Conservation (phyloP, 352 stramenopile genomes). For the Phytopythium mirpurense region DNA sequence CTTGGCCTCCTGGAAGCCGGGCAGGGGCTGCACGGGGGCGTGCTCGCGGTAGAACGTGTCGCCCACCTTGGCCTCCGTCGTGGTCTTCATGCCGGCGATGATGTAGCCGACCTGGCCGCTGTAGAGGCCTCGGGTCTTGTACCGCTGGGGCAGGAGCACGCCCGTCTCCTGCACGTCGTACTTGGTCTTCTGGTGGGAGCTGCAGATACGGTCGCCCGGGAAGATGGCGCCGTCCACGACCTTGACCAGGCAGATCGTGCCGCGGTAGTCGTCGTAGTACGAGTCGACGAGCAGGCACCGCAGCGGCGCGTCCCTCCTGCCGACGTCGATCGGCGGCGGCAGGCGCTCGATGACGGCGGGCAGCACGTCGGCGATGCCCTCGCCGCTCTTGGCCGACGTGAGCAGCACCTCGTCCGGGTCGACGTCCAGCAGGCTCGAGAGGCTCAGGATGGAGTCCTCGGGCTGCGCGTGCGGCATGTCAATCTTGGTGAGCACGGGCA, state of each 20-base stretch:
- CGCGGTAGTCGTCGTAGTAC: conserved; percentile 95
- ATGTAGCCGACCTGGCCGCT: conserved; percentile 97
- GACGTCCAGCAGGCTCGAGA: conserved; percentile 79
- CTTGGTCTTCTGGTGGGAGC: conserved; percentile 70
- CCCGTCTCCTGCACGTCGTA: conserved; percentile 97
- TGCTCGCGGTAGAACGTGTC: conserved; percentile 81
- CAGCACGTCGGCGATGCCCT: conserved; percentile 85
- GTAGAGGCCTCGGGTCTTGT: conserved; percentile 75
- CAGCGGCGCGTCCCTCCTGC: conserved; percentile 44
- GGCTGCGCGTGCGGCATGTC: conserved; percentile 96
- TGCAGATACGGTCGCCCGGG: conserved; percentile 78
- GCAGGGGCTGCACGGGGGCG: conserved; percentile 52
- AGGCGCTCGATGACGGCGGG: conserved; percentile 78
- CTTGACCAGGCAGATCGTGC: conserved; percentile 95
- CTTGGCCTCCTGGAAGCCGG: conserved; percentile 76
- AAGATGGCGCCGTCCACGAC: conserved; percentile 89
- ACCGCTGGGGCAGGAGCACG: conserved; percentile 87
- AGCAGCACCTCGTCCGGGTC: conserved; percentile 94
- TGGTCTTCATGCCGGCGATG: conserved; percentile 96
- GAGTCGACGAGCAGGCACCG: conserved; percentile 95
- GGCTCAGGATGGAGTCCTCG: conserved; percentile 77
- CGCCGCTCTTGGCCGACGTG: conserved; percentile 94
- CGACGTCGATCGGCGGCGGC: conserved; percentile 47
- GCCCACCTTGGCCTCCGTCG: conserved; percentile 93
- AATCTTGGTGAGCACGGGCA: conserved; percentile 97